Evolutionary conservation across 495 filamentous ascomycete species (phyloP), one percentile per base, ranked within the genome.

Genomic region (Neurospora sublineolata): DNA sequence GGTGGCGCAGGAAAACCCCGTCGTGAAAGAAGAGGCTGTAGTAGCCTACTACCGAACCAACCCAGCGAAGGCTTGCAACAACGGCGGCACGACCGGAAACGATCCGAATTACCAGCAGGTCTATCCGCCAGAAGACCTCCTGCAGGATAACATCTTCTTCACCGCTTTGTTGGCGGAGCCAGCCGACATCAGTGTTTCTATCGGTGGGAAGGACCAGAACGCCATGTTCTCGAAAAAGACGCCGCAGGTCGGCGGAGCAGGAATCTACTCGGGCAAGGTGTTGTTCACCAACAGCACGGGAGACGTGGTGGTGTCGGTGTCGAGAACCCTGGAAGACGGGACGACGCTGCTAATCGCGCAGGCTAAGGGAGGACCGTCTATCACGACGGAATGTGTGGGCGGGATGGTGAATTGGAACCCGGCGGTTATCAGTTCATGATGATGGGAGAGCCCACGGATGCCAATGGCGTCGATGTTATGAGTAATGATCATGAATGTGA

Each of bases 101-200:
- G 72, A 73, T 30, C 20, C 23, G 12, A 71, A 33, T 1, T 72
- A 70, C 52, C 71, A 72, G 11, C 68, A 77, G 73, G 20, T 30
- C 0, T 74, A 71, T 36, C 11, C 72, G 10, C 20, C 69, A 11
- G 72, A 75, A 16, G 6, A 70, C 36, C 27, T 77, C n/a, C 68
- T 74, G 0, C 71, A 75, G 41, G 76, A 79, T 37, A 73, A 60
- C 30, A 72, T 79, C n/a, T 79, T 75, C 42, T 76, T 70, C 37
- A 41, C 72, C 4, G 74, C 77, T n/a, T 64, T 79, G 67, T 52
- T 79, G 41, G 71, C 58, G 11, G 36, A 71, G 37, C 73, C 74
- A 5, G 76, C 74, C 3, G 46, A 68, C 2, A 75, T 79, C 4
- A 42, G 33, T 0, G 72, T 77, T 6, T 41, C 67, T 4, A 72